A percentile compares a stretch with the other conserved stretches of the same genome.
Evolutionary conservation across 345 rosid genomes (phyloP).

Genomic region (Gossypium bickii): DNA sequence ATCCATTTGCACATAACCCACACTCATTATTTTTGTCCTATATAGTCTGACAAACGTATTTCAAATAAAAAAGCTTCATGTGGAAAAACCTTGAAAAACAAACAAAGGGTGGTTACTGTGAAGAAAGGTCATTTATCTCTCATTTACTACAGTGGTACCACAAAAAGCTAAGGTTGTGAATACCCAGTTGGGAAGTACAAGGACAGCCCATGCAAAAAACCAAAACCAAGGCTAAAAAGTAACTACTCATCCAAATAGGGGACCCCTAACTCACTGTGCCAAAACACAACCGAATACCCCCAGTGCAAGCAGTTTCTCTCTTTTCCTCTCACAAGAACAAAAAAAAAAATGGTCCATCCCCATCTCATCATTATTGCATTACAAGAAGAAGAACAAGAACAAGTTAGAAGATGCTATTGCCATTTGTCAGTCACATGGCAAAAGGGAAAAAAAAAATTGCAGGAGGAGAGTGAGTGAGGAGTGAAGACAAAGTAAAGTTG

Average conservation of each 20-base stretch:
- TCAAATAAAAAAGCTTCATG: not conserved
- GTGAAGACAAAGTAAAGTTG: not conserved
- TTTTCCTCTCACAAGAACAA: too few species aligned
- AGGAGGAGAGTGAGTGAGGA: not conserved
- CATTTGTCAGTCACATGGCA: not conserved
- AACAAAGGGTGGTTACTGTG: not conserved
- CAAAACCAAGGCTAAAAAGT: not conserved
- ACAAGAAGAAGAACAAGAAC: slow-evolving; percentile 1
- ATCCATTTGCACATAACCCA: too few species aligned
- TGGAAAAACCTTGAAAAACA: not conserved
- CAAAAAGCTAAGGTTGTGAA: slow-evolving; percentile 11
- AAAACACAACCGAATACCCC: too few species aligned
- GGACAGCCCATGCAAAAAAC: slow-evolving; percentile 21
- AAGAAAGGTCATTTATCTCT: not conserved
- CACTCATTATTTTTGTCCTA: too few species aligned
- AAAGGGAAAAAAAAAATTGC: not conserved
- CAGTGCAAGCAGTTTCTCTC: too few species aligned
- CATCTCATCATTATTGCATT: slow-evolving; percentile 6
- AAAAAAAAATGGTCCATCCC: not conserved
- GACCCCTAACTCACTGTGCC: slow-evolving; percentile 5
- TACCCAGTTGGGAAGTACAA: slow-evolving; percentile 30
- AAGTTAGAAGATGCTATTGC: not conserved
- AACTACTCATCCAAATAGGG: slow-evolving; percentile 22
- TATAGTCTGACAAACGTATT: not conserved
- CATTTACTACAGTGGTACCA: slow-evolving; percentile 22